These are phyloP conservation scores for Trichocomaceae sp. DNA, from an alignment of 2,329 filamentous ascomycete genomes.

Conservation along the genomic window DNA sequence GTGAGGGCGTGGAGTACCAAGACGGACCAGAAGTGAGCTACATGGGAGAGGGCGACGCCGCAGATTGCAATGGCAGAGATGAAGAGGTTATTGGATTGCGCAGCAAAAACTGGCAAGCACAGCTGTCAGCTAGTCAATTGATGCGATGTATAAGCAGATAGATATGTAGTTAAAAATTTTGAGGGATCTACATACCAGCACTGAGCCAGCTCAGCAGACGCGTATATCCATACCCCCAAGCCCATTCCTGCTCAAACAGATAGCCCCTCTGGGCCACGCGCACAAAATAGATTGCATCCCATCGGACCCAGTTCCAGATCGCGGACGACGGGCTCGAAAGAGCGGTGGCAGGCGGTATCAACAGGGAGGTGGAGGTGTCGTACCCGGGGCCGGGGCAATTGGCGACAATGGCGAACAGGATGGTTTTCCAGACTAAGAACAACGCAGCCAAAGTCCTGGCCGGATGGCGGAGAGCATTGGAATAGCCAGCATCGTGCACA, in stretches of 20 bases:
- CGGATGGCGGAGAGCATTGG: slow-evolving; percentile 18
- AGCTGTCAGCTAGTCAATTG: not conserved
- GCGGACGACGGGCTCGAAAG: slow-evolving; percentile 15
- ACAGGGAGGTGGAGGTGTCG: slow-evolving; percentile 55
- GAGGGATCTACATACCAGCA: slow-evolving; percentile 22
- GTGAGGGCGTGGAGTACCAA: slow-evolving; percentile 65
- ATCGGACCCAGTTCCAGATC: slow-evolving; percentile 47
- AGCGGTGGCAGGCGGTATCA: slow-evolving; percentile 25
- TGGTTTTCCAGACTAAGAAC: slow-evolving; percentile 51
- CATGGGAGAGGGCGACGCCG: slow-evolving; percentile 62
- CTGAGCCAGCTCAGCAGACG: slow-evolving; percentile 36
- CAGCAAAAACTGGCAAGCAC: no score
- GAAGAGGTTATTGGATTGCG: not conserved
- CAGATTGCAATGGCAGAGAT: slow-evolving; percentile 18
- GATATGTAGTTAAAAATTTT: slow-evolving; percentile 15
- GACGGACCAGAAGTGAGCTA: slow-evolving; percentile 70
- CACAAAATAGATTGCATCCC: slow-evolving; percentile 59
- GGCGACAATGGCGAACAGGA: slow-evolving; percentile 46
- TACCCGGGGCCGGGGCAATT: slow-evolving; percentile 54
- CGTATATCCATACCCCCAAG: slow-evolving; percentile 54
- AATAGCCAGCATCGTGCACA: not conserved
- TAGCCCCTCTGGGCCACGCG: slow-evolving; percentile 49
- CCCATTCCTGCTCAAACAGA: slow-evolving; percentile 60
- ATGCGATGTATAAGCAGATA: not conserved
- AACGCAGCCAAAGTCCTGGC: slow-evolving; percentile 30